A percentile compares a stretch with the other conserved stretches of the same genome.
Conservation (phyloP, 208 protist genomes). For the Vickermania spadyakhi region DNA sequence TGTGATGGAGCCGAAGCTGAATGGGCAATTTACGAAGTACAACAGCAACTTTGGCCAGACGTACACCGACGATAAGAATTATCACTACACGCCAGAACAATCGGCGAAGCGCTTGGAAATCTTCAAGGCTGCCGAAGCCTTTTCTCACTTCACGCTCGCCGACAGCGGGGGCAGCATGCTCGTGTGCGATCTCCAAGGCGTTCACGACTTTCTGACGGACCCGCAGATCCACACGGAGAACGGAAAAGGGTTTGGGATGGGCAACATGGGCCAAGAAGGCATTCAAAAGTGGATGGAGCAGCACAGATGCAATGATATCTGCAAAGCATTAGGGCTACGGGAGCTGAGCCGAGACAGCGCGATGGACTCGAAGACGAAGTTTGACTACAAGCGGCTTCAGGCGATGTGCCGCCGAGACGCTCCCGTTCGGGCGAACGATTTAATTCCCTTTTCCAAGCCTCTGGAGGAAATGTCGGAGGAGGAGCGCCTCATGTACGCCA, state of each 20-base stretch:
- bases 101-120: slow-evolving; percentile 32
- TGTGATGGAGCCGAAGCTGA: slow-evolving; percentile 85
- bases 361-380: slow-evolving; percentile 9
- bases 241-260: slow-evolving; percentile 69
- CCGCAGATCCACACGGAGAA: slow-evolving; percentile 80
- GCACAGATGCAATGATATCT: slow-evolving; percentile 69
- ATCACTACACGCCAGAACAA: slow-evolving; percentile 24
- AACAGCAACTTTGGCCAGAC: slow-evolving; percentile 83
- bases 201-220: slow-evolving; percentile 74
- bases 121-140: slow-evolving; percentile 78
- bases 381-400: slow-evolving; percentile 44
- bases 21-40: slow-evolving; percentile 80
- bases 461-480: slow-evolving; percentile 65
- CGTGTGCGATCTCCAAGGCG: slow-evolving; percentile 75
- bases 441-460: slow-evolving; percentile 54
- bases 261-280: slow-evolving; percentile 74
- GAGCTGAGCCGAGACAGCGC: slow-evolving; percentile 17
- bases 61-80: slow-evolving; percentile 58
- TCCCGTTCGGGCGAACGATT: slow-evolving; percentile 32
- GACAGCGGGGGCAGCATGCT: slow-evolving; percentile 64
- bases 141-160: slow-evolving; percentile 75
- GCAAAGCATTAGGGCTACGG: slow-evolving; percentile 43
- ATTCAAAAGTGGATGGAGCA: slow-evolving; percentile 71
- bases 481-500: slow-evolving; percentile 56
- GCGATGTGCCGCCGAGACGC: slow-evolving; percentile 36